Evolutionary conservation across 2,329 filamentous ascomycete genomes (phyloP), one percentile per base, ranked within the genome.

Genomic region (Trichophyton verrucosum): DNA sequence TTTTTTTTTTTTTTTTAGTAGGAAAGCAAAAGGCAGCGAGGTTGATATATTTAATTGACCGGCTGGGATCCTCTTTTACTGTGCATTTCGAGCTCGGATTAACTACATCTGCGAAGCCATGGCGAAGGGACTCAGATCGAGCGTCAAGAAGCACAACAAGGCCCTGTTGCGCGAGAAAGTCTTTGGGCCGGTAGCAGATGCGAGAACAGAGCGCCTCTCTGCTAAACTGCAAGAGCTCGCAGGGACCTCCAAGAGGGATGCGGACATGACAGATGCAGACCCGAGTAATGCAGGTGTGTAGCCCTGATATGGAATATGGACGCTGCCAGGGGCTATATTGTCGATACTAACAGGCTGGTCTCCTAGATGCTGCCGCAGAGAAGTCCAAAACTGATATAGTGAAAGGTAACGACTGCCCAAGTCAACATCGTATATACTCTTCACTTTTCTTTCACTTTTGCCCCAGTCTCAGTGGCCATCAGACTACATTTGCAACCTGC

Each of bases 51-150:
- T n/a, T 17, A 36, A n/a, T 55, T 13, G 2, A 36, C 17, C 27
- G 13, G 13, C 8, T 11, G 24, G 11, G 3, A 13, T 27, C 2
- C 13, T 24, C n/a, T 17, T 5, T 44, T n/a, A 42, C 8, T 40
- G 38, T 38, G 5, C 36, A 40, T 44, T 44, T 17, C 20, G n/a
- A 17, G 40, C 40, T 7, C 6, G n/a, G n/a, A n/a, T 2, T 44
- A 17, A 44, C 40, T 7, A 40, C 11, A 9, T 5, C 27, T 30
- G 20, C n/a, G 40, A 7, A 57, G 40, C 40, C 55, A 97, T 96
- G 92, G 92, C 91, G 24, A 96, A 95, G 74, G 88, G 89, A 72
- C 80, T 88, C 63, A 82, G 92, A 73, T 83, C 91, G 66, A 95
- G 87, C 72, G 80, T 82, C 66, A 84, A 81, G 69, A 96, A 96